A percentile compares a stretch with the other conserved stretches of the same genome.
Conservation (phyloP, 306 rosid genomes). For the Hylodesmum podocarpum region DNA sequence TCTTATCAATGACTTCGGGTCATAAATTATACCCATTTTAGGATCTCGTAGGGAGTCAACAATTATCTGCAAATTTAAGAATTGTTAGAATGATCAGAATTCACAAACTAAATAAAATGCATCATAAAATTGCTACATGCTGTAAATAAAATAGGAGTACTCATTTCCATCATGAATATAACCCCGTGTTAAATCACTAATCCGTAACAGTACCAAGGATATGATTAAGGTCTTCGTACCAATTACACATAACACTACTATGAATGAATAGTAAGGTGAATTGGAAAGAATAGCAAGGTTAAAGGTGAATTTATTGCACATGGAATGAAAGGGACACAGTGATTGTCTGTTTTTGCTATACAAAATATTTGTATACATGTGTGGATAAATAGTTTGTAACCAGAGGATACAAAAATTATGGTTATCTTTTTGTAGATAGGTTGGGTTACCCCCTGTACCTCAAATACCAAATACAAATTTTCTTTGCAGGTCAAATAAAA, state of each 20-base stretch:
- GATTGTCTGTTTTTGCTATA: too few species aligned
- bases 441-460: too few species aligned
- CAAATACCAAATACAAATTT: too few species aligned
- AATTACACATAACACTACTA: not conserved
- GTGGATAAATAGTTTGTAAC: too few species aligned
- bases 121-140: not conserved
- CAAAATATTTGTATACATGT: too few species aligned
- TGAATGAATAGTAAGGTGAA: too few species aligned
- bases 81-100: not conserved
- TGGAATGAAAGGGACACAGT: too few species aligned
- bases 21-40: slow-evolving; percentile 72
- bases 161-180: not conserved
- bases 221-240: not conserved
- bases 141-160: not conserved
- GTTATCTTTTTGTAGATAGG: too few species aligned
- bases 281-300: too few species aligned
- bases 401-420: too few species aligned
- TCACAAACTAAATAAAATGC: not conserved
- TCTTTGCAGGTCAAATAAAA: too few species aligned
- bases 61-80: slow-evolving; percentile 56
- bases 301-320: too few species aligned
- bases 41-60: slow-evolving; percentile 73
- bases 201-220: not conserved
- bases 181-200: not conserved
- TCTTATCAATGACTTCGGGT: slow-evolving; percentile 69